Base-by-base conservation (phyloP, 2,329 filamentous ascomycete species). In the Pseudocercospora macadamiae region DNA sequence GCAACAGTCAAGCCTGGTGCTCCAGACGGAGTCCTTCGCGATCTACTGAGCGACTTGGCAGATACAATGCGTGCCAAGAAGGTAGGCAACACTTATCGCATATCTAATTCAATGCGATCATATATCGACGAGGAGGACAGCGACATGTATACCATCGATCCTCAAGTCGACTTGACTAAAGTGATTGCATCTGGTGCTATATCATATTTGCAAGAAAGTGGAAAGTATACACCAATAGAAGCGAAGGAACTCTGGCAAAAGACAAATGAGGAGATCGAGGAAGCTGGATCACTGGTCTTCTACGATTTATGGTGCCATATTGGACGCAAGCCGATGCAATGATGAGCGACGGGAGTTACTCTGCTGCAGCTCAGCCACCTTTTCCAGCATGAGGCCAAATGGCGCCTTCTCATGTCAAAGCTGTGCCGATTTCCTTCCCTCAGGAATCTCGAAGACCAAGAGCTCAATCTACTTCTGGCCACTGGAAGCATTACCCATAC, bases 261-360 rank as follows among this genome's bases (percentile, higher is more conserved):
- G 57, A 61, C 19, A 49, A 49, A 18, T 49, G 59, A n/a, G 14
- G 64, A 66, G 48, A 59, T 66, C 34, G 52, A 55, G 14, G 51
- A 25, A 2, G 54, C 60, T 10, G 44, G 44, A 12, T 52, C 60
- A 19, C 37, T 66, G 30, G 23, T 64, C 7, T 66, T 61, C 55
- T 66, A 61, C 32, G 64, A 66, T 48, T 30, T 66, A 16, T 66
- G 64, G 64, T 64, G 60, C 36, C 64, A 66, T 49, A 58, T 66
- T 21, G 64, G 42, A 14, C 55, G 55, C 28, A 64, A 61, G 52
- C 60, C 60, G 10, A 49, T 32, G 3, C 23, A 8, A 14, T 47
- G 42, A 44, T n/a, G n/a, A 32, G 28, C 6, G 6, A 32, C 28
- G 28, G 6, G 16, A 19, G 5, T 14, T 47, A 21, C 19, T 47